Evolutionary conservation across 192 early-diverging fungal species (phyloP).

Genomic region (Coemansia sp.): DNA sequence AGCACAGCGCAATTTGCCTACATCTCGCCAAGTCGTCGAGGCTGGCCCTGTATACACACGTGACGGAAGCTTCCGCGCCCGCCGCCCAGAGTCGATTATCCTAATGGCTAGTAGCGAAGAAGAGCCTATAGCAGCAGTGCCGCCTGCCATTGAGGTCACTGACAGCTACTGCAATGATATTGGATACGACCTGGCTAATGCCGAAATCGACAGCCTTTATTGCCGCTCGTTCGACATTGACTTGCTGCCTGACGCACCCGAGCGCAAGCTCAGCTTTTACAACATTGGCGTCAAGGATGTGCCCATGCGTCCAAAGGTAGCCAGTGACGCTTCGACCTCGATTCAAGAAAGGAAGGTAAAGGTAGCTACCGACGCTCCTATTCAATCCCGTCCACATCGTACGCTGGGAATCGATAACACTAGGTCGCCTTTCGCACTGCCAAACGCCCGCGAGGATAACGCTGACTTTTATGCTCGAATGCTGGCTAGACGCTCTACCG

Average conservation of each 20-base stretch:
- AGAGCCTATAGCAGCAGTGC: conserved; percentile 4
- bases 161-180: conserved; percentile 41
- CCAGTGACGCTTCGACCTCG: background rate
- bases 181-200: conserved; percentile 42
- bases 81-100: conserved; percentile 29
- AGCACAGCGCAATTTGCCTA: conserved; percentile 47
- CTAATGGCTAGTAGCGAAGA: conserved; percentile 11
- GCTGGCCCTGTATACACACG: conserved; percentile 18
- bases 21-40: conserved; percentile 28
- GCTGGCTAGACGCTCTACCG: conserved; percentile 29
- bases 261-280: conserved; percentile 38
- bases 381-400: background rate
- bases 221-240: conserved; percentile 50
- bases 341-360: background rate
- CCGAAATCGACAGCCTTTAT: conserved; percentile 33
- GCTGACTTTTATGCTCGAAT: conserved; percentile 32
- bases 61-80: conserved; percentile 22
- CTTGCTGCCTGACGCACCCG: conserved; percentile 45
- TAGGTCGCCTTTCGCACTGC: conserved; percentile 14
- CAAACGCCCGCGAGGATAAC: conserved; percentile 30
- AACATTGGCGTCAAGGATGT: conserved; percentile 39
- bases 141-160: conserved; percentile 11
- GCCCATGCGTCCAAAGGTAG: background rate
- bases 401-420: conserved; percentile 16
- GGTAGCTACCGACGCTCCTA: background rate